Evolutionary conservation across 208 protist species (phyloP).

Genomic region (Acanthamoeba lenticulata): DNA sequence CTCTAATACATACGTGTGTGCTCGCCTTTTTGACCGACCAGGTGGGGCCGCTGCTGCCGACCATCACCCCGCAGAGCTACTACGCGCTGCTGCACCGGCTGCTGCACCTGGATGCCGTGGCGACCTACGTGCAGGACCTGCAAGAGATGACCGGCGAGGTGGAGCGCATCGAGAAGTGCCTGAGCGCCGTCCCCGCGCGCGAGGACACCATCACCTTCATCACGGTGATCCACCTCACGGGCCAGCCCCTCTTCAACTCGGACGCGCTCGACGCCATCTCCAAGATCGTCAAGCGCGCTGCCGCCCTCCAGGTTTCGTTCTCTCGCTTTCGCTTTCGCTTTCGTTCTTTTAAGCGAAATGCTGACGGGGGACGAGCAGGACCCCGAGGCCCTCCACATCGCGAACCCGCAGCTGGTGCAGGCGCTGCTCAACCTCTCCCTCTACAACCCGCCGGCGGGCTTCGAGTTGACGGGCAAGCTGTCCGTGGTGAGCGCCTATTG

Average conservation of each 20-base stretch:
- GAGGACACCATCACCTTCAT: constrained; percentile 65
- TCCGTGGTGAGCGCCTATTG: not conserved
- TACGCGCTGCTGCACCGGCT: not conserved
- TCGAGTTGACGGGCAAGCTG: not conserved
- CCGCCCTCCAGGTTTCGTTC: not conserved
- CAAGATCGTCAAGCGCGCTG: constrained; percentile 49
- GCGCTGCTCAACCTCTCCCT: constrained; percentile 57
- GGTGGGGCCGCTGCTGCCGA: not conserved
- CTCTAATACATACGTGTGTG: no score
- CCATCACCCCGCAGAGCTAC: constrained; percentile 9
- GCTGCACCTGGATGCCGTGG: constrained; percentile 9
- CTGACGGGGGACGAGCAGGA: not conserved
- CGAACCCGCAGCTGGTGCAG: constrained; percentile 48
- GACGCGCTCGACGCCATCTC: constrained; percentile 29
- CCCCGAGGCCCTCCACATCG: not conserved
- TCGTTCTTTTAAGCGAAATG: not conserved
- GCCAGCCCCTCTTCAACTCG: constrained; percentile 51
- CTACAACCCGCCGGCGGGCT: constrained; percentile 36
- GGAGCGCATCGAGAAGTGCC: not conserved
- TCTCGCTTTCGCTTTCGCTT: not conserved
- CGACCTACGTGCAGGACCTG: constrained; percentile 20
- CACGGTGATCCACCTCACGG: constrained; percentile 59
- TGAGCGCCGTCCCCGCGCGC: constrained; percentile 1
- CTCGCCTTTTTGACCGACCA: not conserved
- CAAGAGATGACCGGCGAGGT: constrained; percentile 16